A percentile compares a stretch with the other conserved stretches of the same genome.
phyloP scores from a whole-genome alignment of 1,284 basidiomycete species.

The Chalciporus sp. region DNA sequence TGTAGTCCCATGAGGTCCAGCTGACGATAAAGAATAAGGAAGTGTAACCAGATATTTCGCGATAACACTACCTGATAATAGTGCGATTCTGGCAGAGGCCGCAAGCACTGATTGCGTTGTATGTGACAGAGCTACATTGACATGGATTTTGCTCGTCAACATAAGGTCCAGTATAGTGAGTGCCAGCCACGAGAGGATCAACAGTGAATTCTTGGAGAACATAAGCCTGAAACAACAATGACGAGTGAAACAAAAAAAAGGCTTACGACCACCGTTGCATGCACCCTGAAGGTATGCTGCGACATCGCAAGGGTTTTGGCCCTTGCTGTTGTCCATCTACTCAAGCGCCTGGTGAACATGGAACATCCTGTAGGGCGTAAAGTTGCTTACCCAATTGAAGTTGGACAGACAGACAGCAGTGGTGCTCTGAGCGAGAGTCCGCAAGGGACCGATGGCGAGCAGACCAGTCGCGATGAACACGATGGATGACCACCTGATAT shows the following conservation, averaged over 20 bases:
- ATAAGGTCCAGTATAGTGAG: conserved; percentile 29
- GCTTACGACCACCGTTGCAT: conserved; percentile 35
- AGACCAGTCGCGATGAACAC: conserved; percentile 18
- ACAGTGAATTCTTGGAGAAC: conserved; percentile 28
- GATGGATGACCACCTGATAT: conserved; percentile 14
- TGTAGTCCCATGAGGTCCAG: conserved; percentile 31
- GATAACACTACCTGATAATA: conserved; percentile 15
- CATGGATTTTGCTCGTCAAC: conserved; percentile 23
- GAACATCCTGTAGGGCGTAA: background rate
- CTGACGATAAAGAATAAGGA: conserved; percentile 18
- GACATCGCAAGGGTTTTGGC: conserved; percentile 39
- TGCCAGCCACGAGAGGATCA: conserved; percentile 9
- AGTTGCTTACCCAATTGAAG: conserved; percentile 29
- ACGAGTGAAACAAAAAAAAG: background rate
- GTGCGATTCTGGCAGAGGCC: conserved; percentile 34
- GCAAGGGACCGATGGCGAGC: conserved; percentile 15
- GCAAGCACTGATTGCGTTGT: conserved; percentile 38
- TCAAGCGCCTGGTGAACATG: background rate
- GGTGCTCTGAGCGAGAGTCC: conserved; percentile 23
- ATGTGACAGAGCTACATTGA: conserved; percentile 37
- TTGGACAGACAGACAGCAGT: conserved; percentile 18
- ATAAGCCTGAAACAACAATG: conserved; percentile 2
- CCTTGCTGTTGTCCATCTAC: conserved; percentile 36
- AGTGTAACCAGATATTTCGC: background rate
- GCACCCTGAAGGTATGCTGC: conserved; percentile 34